Evolutionary conservation across 192 early-diverging fungal species (phyloP), one percentile per base, ranked within the genome.

Genomic region (Spinellus fusiger): DNA sequence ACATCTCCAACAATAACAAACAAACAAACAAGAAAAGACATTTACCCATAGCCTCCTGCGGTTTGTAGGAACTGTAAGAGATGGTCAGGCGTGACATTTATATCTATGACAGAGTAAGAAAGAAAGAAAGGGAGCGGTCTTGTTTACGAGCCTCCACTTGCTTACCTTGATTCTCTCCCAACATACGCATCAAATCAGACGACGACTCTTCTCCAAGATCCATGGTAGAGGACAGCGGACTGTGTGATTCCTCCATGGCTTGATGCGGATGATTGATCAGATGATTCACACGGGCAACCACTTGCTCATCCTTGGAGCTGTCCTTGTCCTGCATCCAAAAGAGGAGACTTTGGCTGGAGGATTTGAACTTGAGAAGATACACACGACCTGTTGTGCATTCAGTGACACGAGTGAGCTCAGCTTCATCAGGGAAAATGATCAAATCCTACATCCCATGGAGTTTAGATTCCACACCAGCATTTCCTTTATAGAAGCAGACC

Each of bases 261-360:
- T 60, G 55, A 20, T 73, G 64, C 5, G 76, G 71, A 25, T 76
- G 75, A 49, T 77, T 83, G 48, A 91, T 76, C 50, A 84, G 54
- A 9, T 65, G 40, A 59, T 89, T 93, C 37, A 88, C 78, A 16
- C 69, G 67, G 20, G 61, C 62, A 9, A 81, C 71, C n/a, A 86
- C 58, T 49, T 77, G 77, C 13, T 70, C 56, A 69, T 90, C 89
- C 31, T 74, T 76, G 16, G 80, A 77, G 16, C 77, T 70, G 47
- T 86, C 82, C 5, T 71, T 63, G 38, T 79, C 82, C 66, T 94
- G 92, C 76, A 91, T 81, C 92, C 92, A 94, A 57, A 89, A 92
- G 65, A 94, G 93, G 50, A 84, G 59, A 27, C 84, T 83, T 72
- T 87, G 86, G 54, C 74, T 79, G 16, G 90, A 91, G 1, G 89